Base-by-base conservation (phyloP, 257 asterid species). In the Henckelia pumila region DNA sequence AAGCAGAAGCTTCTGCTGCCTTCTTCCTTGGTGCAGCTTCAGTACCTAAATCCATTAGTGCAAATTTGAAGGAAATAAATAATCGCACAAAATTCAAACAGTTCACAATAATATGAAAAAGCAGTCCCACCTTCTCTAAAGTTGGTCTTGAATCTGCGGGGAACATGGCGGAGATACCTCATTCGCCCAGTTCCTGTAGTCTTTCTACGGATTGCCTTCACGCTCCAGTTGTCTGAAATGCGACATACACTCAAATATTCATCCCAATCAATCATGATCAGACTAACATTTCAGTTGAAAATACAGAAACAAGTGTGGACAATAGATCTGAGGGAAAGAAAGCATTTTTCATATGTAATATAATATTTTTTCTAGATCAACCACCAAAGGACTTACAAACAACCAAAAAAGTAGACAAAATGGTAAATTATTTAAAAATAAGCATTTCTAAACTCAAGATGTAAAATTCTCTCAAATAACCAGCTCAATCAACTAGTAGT, bases 11-110 rank as follows among this genome's bases (percentile, higher is more conserved):
- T 55, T 88, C 87, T 9, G 86, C 84, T 20, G 69, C 88, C 86
- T 85, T 87, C 82, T 87, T 85, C 96, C 95, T 87, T n/a, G 96
- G 96, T 26, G 96, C 96, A 67, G 96, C 96, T 81, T 89, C 75
- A 56, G 95, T 85, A 26, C 95, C 96, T 87, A 74, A 17, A 64
- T 17, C 25, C 40, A 74, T 3, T 10, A 52, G 19, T 37, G 72
- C n/a, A 70, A 63, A 3, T 11, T 20, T 10, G 10, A 59, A 11
- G 55, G 2, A 40, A 14, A 57, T 74, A 44, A 74, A 32, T 21
- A 44, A 0, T 9, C 8, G 3, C 26, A 49, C n/a, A 49, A n/a
- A 24, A 30, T 19, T 14, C 21, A 23, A 24, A 6, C n/a, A 5
- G 25, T 10, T 9, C 32, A 64, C 1, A 24, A 47, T n/a, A 19